These are phyloP conservation scores for Panaeolus cyanescens DNA, from an alignment of 768 basidiomycete species.

Conservation along the genomic window DNA sequence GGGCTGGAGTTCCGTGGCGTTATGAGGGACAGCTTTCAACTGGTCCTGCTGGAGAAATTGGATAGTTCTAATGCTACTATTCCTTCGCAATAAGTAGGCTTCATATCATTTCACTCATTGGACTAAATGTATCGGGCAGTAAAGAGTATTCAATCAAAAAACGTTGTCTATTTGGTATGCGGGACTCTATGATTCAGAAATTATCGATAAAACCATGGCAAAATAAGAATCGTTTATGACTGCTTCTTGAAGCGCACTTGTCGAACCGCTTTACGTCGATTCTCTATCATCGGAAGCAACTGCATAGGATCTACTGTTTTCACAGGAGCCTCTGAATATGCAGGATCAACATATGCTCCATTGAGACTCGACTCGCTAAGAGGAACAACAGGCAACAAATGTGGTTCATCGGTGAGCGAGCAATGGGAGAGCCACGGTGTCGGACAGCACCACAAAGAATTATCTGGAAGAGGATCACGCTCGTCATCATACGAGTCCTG, in stretches of 20 bases:
- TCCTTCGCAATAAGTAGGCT: neutral
- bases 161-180: too few relatives aligned
- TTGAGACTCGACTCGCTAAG: neutral
- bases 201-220: too few relatives aligned
- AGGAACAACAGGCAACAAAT: neutral
- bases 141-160: too few relatives aligned
- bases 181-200: too few relatives aligned
- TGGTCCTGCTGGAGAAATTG: too few relatives aligned
- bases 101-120: too few relatives aligned
- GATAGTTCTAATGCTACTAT: too few relatives aligned
- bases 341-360: neutral
- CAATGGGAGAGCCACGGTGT: neutral
- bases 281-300: neutral
- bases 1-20: neutral
- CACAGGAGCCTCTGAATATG: neutral
- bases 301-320: neutral
- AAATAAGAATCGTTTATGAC: neutral
- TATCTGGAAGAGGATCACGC: neutral
- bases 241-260: neutral
- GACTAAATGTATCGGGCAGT: too few relatives aligned
- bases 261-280: neutral
- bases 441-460: neutral
- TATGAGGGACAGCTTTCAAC: too few relatives aligned
- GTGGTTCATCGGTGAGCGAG: neutral
- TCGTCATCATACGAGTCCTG: neutral